Evolutionary conservation across 148 eudicot species (phyloP).

Genomic region (Dysphania ambrosioides): DNA sequence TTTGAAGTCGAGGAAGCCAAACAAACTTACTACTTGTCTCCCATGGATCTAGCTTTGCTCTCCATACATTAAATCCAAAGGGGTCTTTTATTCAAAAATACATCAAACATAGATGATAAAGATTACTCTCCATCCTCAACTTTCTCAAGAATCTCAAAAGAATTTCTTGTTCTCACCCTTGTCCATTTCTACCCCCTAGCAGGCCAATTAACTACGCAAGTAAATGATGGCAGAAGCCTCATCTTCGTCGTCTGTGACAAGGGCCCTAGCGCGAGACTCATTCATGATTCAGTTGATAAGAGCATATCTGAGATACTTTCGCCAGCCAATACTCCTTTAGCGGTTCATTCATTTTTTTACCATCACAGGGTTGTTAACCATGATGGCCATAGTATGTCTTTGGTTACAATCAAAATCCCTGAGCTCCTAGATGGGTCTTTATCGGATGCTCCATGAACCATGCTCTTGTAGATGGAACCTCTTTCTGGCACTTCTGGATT

Average conservation of each 20-base stretch:
- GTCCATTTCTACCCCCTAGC: constrained; percentile 33
- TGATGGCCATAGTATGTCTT: constrained; percentile 23
- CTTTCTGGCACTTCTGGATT: constrained; percentile 35
- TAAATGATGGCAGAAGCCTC: constrained; percentile 19
- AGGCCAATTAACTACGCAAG: constrained; percentile 16
- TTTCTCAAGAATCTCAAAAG: constrained; percentile 18
- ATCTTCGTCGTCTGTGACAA: constrained; percentile 26
- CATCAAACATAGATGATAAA: background rate
- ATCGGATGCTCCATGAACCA: constrained; percentile 30
- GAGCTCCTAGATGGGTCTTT: constrained; percentile 31
- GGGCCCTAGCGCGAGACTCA: constrained; percentile 24
- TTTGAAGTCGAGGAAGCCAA: constrained; percentile 23
- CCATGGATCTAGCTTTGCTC: constrained; percentile 27
- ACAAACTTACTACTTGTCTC: constrained; percentile 21
- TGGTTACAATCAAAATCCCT: constrained; percentile 27
- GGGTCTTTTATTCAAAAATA: constrained; percentile 27
- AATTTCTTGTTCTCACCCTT: constrained; percentile 25
- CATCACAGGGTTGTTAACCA: constrained; percentile 26
- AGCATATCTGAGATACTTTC: constrained; percentile 22
- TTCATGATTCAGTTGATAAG: constrained; percentile 22
- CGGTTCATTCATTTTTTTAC: constrained; percentile 30
- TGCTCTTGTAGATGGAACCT: constrained; percentile 23
- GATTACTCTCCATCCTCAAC: background rate
- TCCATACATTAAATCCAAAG: constrained; percentile 29
- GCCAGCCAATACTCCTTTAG: constrained; percentile 25